These are phyloP conservation scores for Sporisorium exsertum DNA, from an alignment of 1,284 basidiomycete species.

Conservation along the genomic window DNA sequence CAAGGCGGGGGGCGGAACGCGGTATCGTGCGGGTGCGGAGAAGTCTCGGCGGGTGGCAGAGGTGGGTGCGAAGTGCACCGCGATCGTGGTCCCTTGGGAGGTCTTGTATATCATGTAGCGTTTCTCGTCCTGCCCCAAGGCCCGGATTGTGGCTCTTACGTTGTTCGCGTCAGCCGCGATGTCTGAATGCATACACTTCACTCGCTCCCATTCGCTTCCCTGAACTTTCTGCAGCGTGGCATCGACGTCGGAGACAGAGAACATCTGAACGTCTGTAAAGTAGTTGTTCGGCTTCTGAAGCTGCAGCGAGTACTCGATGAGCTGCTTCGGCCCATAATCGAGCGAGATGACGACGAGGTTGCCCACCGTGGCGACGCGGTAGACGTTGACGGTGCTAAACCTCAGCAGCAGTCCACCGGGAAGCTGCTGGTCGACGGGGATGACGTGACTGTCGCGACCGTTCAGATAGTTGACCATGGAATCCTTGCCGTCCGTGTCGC, in stretches of 20 bases:
- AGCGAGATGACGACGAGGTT: conserved; percentile 22
- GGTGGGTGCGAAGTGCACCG: conserved; percentile 15
- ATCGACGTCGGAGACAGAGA: not conserved
- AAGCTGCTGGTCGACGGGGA: conserved; percentile 41
- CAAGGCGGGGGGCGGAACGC: not conserved
- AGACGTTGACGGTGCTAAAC: conserved; percentile 73
- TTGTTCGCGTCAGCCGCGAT: not conserved
- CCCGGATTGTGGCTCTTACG: conserved; percentile 4
- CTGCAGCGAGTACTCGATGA: conserved; percentile 25
- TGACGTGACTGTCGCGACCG: conserved; percentile 43
- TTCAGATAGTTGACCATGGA: conserved; percentile 23
- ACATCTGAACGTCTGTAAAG: conserved; percentile 19
- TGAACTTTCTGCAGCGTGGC: not conserved
- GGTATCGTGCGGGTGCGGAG: conserved; percentile 12
- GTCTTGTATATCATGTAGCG: conserved; percentile 26
- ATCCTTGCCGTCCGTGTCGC: not conserved
- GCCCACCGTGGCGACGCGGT: conserved; percentile 62
- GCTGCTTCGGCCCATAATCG: conserved; percentile 22
- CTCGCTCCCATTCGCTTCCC: conserved; percentile 3
- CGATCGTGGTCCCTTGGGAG: conserved; percentile 7
- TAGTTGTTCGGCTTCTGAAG: not conserved
- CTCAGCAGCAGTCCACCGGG: conserved; percentile 69
- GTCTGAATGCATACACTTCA: conserved; percentile 17
- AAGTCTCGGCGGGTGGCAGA: conserved; percentile 18
- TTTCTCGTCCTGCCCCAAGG: not conserved